Conservation (phyloP, 2,329 filamentous ascomycete genomes). For the Aspergillus intermedius region DNA sequence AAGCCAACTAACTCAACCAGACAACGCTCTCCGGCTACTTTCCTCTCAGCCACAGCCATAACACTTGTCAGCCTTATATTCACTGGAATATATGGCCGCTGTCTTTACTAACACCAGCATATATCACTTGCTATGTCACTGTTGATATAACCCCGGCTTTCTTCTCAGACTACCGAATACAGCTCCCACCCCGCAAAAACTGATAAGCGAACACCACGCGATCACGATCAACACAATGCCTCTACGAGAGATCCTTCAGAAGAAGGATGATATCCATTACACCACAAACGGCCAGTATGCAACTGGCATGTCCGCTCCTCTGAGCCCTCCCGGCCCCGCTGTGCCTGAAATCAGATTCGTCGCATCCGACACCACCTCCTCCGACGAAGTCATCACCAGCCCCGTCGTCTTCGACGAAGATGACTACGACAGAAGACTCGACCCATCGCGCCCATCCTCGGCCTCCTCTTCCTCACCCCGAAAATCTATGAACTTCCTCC, state of each 20-base stretch:
- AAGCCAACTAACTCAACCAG: neutral
- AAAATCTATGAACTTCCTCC: slow-evolving; percentile 28
- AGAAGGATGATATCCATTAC: slow-evolving; percentile 50
- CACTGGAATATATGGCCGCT: neutral
- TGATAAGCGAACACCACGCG: neutral
- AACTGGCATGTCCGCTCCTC: slow-evolving; percentile 33
- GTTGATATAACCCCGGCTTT: neutral
- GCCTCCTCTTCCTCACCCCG: slow-evolving; percentile 28
- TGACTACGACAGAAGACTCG: slow-evolving; percentile 9
- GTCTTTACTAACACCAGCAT: neutral
- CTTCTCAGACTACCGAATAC: neutral
- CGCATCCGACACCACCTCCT: slow-evolving; percentile 76
- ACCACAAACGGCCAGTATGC: slow-evolving; percentile 36
- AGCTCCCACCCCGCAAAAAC: neutral
- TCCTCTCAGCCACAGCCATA: neutral
- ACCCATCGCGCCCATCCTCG: slow-evolving; percentile 11
- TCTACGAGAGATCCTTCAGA: slow-evolving; percentile 56
- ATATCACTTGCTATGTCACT: neutral
- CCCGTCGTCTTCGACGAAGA: slow-evolving; percentile 55
- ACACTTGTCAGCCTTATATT: neutral
- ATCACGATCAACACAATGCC: slow-evolving; percentile 41
- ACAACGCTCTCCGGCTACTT: neutral
- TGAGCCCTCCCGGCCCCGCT: slow-evolving; percentile 16
- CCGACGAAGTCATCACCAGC: slow-evolving; percentile 65
- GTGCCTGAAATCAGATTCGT: slow-evolving; percentile 72